A percentile compares a stretch with the other conserved stretches of the same genome.
phyloP scores from a whole-genome alignment of 352 stramenopile species.

The Globisporangium megalacanthum region DNA sequence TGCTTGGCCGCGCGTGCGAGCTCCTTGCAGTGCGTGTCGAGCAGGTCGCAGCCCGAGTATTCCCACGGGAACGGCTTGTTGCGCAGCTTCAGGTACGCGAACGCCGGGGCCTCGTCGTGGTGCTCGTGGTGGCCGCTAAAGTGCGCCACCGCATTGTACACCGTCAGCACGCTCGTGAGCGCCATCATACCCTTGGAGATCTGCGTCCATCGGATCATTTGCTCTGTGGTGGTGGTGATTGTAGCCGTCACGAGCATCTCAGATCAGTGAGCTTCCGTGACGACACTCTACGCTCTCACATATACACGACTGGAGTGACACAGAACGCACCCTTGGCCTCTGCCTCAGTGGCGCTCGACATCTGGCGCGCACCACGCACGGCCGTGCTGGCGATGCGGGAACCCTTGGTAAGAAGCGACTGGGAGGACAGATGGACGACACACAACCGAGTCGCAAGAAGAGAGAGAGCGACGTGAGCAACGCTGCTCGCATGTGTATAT shows the following conservation, averaged over 20 bases:
- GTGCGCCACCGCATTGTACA: conserved; percentile 47
- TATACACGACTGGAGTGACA: neutral
- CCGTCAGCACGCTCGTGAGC: conserved; percentile 48
- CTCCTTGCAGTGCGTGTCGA: conserved; percentile 72
- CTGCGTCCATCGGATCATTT: conserved; percentile 81
- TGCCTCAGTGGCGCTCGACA: conserved; percentile 76
- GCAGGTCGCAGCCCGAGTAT: conserved; percentile 72
- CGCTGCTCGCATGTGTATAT: too few relatives aligned
- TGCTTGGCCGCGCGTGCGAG: conserved; percentile 58
- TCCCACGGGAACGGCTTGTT: conserved; percentile 86
- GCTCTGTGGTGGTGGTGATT: conserved; percentile 28
- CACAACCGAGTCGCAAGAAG: neutral
- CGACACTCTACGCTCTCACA: neutral
- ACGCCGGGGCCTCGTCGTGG: conserved; percentile 57
- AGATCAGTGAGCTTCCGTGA: too few relatives aligned
- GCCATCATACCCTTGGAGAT: conserved; percentile 86
- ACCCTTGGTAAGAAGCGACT: conserved; percentile 67
- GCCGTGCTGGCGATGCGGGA: conserved; percentile 45
- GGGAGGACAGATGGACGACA: neutral
- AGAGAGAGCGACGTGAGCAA: neutral
- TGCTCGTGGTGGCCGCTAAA: conserved; percentile 40
- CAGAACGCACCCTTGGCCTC: conserved; percentile 67
- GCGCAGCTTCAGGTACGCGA: conserved; percentile 83
- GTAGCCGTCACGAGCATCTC: neutral
- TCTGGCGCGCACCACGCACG: conserved; percentile 59